A percentile compares a stretch with the other conserved stretches of the same genome.
Evolutionary conservation across 352 stramenopile genomes (phyloP).

Genomic region (Phytophthora crassamura): DNA sequence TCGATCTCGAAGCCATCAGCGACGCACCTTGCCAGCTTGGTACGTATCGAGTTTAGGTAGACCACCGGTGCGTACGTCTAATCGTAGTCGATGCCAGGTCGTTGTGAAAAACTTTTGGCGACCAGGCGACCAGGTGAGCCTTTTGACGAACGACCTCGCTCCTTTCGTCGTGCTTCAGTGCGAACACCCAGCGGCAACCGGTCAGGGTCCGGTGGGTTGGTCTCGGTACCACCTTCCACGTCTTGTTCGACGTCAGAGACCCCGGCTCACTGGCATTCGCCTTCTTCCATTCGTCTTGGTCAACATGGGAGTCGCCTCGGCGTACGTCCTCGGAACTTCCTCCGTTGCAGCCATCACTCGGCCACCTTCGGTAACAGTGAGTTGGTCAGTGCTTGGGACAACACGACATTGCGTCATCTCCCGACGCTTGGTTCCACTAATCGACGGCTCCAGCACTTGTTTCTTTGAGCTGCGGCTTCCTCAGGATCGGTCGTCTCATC

Average conservation of each 20-base stretch:
- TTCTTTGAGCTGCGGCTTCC: too few relatives aligned
- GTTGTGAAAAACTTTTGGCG: slow-evolving; percentile 1
- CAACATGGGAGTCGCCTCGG: background rate
- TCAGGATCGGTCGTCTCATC: too few relatives aligned
- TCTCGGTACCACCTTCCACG: slow-evolving; percentile 5
- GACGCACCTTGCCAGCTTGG: background rate
- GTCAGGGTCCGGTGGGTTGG: slow-evolving; percentile 11
- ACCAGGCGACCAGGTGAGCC: too few relatives aligned
- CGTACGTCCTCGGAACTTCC: background rate
- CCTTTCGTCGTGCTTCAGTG: slow-evolving; percentile 7
- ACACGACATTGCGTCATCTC: too few relatives aligned
- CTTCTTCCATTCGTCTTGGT: slow-evolving; percentile 1
- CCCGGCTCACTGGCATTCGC: too few relatives aligned
- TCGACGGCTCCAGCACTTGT: too few relatives aligned
- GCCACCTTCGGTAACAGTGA: too few relatives aligned
- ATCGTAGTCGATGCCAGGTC: slow-evolving; percentile 7
- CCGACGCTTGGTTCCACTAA: too few relatives aligned
- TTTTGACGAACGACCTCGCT: background rate
- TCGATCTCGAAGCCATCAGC: slow-evolving; percentile 2
- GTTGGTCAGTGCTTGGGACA: too few relatives aligned
- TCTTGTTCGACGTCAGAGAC: too few relatives aligned
- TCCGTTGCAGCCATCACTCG: background rate
- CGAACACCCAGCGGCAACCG: slow-evolving; percentile 11
- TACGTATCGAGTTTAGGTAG: slow-evolving; percentile 8
- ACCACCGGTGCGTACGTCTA: slow-evolving; percentile 12